Percentiles rank a stretch among this genome's conserved stretches.
Conservation (phyloP, 352 stramenopile genomes). For the Pythium monospermum region DNA sequence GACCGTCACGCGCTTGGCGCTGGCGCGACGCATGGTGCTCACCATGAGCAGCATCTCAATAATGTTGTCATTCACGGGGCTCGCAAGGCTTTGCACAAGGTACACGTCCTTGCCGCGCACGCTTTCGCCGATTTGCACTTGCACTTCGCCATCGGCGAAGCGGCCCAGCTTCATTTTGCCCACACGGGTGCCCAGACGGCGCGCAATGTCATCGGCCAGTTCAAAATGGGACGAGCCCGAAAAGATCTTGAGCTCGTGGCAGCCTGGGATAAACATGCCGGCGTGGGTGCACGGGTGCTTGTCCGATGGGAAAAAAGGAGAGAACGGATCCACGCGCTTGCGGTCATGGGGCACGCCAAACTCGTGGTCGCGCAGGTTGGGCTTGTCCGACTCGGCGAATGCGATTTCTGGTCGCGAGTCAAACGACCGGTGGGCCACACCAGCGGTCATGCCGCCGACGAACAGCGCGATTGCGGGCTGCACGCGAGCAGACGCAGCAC, state of each 20-base stretch:
- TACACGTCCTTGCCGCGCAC: slow-evolving; percentile 94
- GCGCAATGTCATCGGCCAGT: slow-evolving; percentile 87
- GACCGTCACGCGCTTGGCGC: slow-evolving; percentile 91
- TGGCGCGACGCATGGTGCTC: slow-evolving; percentile 89
- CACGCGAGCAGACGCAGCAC: slow-evolving; percentile 34
- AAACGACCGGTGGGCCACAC: slow-evolving; percentile 36
- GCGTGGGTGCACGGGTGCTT: slow-evolving; percentile 89
- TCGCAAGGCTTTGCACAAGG: slow-evolving; percentile 89
- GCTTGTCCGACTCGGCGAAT: slow-evolving; percentile 52
- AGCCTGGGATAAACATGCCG: slow-evolving; percentile 90
- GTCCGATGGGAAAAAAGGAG: slow-evolving; percentile 86
- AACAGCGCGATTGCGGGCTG: slow-evolving; percentile 49
- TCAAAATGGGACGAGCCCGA: slow-evolving; percentile 89
- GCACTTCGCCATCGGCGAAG: slow-evolving; percentile 92
- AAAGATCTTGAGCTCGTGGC: slow-evolving; percentile 92
- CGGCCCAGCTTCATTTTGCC: slow-evolving; percentile 85
- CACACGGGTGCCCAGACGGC: slow-evolving; percentile 79
- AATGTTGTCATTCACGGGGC: slow-evolving; percentile 93
- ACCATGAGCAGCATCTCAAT: slow-evolving; percentile 95
- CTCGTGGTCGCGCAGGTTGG: slow-evolving; percentile 78
- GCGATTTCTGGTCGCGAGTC: slow-evolving; percentile 18
- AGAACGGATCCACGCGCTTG: slow-evolving; percentile 87
- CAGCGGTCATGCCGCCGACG: slow-evolving; percentile 41
- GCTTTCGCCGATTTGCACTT: slow-evolving; percentile 90
- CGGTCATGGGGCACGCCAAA: slow-evolving; percentile 82